These are phyloP conservation scores for Cutaneotrichosporon spelunceum DNA, from an alignment of 1,284 basidiomycete species.

Conservation along the genomic window DNA sequence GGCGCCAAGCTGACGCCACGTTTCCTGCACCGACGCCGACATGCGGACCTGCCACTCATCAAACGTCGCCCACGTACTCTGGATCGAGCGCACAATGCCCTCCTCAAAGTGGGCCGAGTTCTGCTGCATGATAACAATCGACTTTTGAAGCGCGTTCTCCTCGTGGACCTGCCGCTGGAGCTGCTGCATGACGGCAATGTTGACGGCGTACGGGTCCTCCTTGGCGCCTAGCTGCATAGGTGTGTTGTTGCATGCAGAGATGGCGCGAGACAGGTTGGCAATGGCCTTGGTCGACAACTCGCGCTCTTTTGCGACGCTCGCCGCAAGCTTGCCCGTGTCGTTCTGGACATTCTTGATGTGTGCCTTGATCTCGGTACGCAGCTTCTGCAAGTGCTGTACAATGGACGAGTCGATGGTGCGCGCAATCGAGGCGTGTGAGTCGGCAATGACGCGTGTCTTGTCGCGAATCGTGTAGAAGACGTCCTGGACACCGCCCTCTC, in stretches of 20 bases:
- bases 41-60: conserved; percentile 95
- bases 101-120: conserved; percentile 97
- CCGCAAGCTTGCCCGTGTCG: conserved; percentile 92
- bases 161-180: conserved; percentile 92
- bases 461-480: conserved; percentile 91
- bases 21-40: conserved; percentile 72
- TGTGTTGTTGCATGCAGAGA: conserved; percentile 91
- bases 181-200: conserved; percentile 78
- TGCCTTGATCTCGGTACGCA: conserved; percentile 91
- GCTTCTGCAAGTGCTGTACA: conserved; percentile 94
- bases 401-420: conserved; percentile 96
- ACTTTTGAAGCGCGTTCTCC: conserved; percentile 97
- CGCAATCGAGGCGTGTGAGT: conserved; percentile 94
- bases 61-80: conserved; percentile 95
- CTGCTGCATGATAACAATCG: conserved; percentile 98
- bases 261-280: conserved; percentile 79
- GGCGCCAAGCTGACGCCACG: conserved; percentile 70
- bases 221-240: conserved; percentile 80
- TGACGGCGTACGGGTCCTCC: conserved; percentile 78
- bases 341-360: conserved; percentile 98
- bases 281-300: conserved; percentile 85
- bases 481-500: conserved; percentile 89
- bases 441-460: conserved; percentile 89
- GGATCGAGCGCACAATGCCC: conserved; percentile 90
- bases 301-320: conserved; percentile 88